These are phyloP conservation scores for Pseudonitzschia pungens DNA, from an alignment of 108 stramenopile species.

Conservation along the genomic window DNA sequence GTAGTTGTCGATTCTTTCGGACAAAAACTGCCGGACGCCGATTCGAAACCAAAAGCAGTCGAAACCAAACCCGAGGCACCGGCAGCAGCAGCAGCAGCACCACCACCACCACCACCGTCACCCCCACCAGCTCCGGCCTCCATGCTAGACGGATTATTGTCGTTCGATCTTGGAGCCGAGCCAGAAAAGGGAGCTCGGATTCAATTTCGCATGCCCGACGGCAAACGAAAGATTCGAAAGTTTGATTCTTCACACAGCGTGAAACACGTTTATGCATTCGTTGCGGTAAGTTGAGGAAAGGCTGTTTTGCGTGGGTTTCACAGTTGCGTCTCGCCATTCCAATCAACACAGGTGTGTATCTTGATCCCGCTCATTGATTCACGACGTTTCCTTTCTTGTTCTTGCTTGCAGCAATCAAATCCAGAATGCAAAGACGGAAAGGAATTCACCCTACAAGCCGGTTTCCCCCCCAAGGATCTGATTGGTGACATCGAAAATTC, in stretches of 20 bases:
- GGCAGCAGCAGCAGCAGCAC: conserved; percentile 1
- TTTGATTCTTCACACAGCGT: conserved; percentile 55
- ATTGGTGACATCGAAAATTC: conserved; percentile 52
- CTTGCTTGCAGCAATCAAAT: conserved; percentile 44
- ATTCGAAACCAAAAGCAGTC: conserved; percentile 38
- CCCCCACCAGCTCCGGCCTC: conserved; percentile 21
- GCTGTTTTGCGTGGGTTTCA: too few relatives aligned
- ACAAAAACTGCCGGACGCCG: conserved; percentile 14
- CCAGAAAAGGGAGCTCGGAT: conserved; percentile 64
- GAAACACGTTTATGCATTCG: conserved; percentile 71
- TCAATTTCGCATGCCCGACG: conserved; percentile 85
- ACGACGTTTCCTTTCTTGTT: background rate
- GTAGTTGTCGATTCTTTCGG: conserved; percentile 23
- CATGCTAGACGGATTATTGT: conserved; percentile 46
- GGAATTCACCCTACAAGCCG: conserved; percentile 71
- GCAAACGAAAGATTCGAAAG: conserved; percentile 70
- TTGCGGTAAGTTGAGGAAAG: conserved; percentile 51
- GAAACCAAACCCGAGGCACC: conserved; percentile 19
- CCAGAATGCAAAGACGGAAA: conserved; percentile 65
- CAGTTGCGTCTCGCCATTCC: background rate
- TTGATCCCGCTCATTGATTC: background rate
- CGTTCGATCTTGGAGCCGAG: conserved; percentile 57
- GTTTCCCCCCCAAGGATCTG: conserved; percentile 83
- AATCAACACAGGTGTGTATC: background rate
- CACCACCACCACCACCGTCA: background rate